Evolutionary conservation across 768 basidiomycete genomes (phyloP).

Genomic region (Tephrocybe sp.): DNA sequence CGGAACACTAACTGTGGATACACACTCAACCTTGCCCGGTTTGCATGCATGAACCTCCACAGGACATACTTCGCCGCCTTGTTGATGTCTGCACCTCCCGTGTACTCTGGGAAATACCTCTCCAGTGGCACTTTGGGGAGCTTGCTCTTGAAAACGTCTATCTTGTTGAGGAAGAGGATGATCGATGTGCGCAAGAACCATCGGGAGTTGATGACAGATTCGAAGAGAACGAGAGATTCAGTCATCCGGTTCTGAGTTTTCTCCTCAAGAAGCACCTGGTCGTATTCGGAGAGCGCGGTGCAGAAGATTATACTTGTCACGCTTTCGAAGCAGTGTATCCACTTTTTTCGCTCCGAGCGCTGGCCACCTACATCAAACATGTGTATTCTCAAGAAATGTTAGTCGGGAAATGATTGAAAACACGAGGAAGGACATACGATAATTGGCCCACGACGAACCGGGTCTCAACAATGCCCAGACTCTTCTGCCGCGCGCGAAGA

Average conservation of each 20-base stretch:
- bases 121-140: slow-evolving; percentile 78
- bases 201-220: slow-evolving; percentile 82
- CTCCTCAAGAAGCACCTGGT: slow-evolving; percentile 70
- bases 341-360: slow-evolving; percentile 80
- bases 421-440: slow-evolving; percentile 40
- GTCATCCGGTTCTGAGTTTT: slow-evolving; percentile 91
- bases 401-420: slow-evolving; percentile 12
- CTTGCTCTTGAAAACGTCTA: slow-evolving; percentile 91
- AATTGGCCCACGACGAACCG: slow-evolving; percentile 70
- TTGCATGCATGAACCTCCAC: slow-evolving; percentile 94
- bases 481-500: slow-evolving; percentile 85
- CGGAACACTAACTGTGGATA: slow-evolving; percentile 79
- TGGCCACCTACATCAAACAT: slow-evolving; percentile 85
- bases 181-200: slow-evolving; percentile 94
- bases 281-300: slow-evolving; percentile 70
- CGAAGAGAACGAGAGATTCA: slow-evolving; percentile 88
- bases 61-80: slow-evolving; percentile 94
- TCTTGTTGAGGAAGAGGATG: slow-evolving; percentile 92
- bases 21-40: slow-evolving; percentile 81
- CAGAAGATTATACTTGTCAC: slow-evolving; percentile 64
- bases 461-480: slow-evolving; percentile 89
- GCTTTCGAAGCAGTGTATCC: slow-evolving; percentile 54
- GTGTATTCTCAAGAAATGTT: slow-evolving; percentile 41
- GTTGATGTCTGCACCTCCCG: slow-evolving; percentile 86
- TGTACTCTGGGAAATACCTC: slow-evolving; percentile 84